Evolutionary conservation across 306 rosid species (phyloP).

Genomic region (Arachis hypogaea): DNA sequence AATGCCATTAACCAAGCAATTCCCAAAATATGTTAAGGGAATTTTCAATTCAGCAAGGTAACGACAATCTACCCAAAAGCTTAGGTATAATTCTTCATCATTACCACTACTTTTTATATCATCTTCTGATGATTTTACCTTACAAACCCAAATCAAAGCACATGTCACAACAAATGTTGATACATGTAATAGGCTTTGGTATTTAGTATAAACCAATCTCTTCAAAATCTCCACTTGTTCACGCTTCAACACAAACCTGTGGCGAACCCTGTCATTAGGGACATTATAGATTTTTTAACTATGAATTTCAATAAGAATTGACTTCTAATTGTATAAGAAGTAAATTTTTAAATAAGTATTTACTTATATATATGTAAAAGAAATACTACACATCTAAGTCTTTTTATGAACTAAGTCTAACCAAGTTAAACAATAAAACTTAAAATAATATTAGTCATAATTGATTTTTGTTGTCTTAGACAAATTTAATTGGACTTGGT

Average conservation of each 20-base stretch:
- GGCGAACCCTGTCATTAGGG: conserved; percentile 14
- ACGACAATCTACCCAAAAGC: conserved; percentile 43
- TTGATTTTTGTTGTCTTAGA: too few species aligned
- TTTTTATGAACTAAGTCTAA: too few species aligned
- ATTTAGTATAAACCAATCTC: conserved; percentile 11
- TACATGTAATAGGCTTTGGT: background rate
- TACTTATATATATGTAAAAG: too few species aligned
- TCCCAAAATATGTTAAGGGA: conserved; percentile 48
- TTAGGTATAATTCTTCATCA: conserved; percentile 20
- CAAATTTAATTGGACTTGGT: too few species aligned
- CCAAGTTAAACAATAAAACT: too few species aligned
- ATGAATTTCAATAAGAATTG: too few species aligned
- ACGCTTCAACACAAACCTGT: conserved; percentile 12
- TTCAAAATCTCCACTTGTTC: conserved; percentile 28
- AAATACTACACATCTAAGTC: too few species aligned
- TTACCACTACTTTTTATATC: background rate
- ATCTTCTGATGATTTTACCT: conserved; percentile 24
- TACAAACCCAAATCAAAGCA: conserved; percentile 38
- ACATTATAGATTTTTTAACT: background rate
- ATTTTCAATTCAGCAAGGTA: conserved; percentile 28
- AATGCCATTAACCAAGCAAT: conserved; percentile 29
- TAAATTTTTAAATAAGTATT: too few species aligned
- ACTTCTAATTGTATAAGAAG: too few species aligned
- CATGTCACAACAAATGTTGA: conserved; percentile 38
- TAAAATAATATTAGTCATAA: too few species aligned